phyloP scores from a whole-genome alignment of 2,329 filamentous ascomycete genomes.

The Drechslera avenae region DNA sequence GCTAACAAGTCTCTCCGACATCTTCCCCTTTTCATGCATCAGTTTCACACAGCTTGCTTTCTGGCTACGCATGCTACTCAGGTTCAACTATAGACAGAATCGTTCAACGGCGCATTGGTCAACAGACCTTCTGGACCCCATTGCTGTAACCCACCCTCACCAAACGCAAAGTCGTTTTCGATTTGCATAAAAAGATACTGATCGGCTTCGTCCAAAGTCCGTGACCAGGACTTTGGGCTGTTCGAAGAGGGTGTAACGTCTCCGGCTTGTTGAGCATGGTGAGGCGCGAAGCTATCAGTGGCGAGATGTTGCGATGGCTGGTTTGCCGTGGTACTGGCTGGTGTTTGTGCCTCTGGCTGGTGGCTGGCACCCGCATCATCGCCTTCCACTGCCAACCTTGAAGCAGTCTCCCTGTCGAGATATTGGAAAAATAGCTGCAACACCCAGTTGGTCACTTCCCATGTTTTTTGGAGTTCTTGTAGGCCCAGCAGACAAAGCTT shows the following conservation, averaged over 20 bases:
- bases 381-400: constrained; percentile 41
- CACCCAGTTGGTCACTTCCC: constrained; percentile 58
- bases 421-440: constrained; percentile 57
- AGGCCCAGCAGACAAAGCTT: constrained; percentile 56
- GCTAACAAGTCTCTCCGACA: too few species aligned
- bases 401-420: constrained; percentile 53
- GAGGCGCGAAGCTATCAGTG: neutral
- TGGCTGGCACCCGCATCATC: constrained; percentile 29
- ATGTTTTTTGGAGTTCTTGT: constrained; percentile 56
- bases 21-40: too few species aligned
- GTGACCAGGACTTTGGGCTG: constrained; percentile 31
- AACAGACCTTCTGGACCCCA: constrained; percentile 28
- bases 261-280: constrained; percentile 1
- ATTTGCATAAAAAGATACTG: constrained; percentile 41
- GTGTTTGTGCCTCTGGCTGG: constrained; percentile 2
- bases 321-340: constrained; percentile 7
- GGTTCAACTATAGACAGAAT: constrained; percentile 19
- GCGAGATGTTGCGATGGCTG: constrained; percentile 9
- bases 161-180: constrained; percentile 39
- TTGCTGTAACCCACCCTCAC: constrained; percentile 32
- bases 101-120: too few species aligned
- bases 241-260: constrained; percentile 12
- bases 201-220: constrained; percentile 38
- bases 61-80: too few species aligned
- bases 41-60: too few species aligned